Percentiles rank a stretch among this genome's conserved stretches.
phyloP scores from a whole-genome alignment of 305 asterid genomes.

The Withania somnifera region DNA sequence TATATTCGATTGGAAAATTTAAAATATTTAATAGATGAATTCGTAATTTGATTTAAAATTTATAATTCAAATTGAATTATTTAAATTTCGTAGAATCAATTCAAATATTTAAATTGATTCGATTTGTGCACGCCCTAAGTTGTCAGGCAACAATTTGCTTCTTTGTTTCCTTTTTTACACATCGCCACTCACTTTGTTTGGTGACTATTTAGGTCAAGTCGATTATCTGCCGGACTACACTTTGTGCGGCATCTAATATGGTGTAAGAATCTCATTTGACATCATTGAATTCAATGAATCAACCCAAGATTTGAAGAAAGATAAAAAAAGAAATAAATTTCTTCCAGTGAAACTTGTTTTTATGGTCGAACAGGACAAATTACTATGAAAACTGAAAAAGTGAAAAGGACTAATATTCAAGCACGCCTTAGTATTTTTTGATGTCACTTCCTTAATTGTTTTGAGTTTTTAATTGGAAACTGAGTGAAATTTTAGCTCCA shows the following conservation, averaged over 20 bases:
- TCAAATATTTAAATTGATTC: too few species aligned
- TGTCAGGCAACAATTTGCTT: background rate
- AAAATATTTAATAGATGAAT: too few species aligned
- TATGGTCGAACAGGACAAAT: too few species aligned
- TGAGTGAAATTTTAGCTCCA: background rate
- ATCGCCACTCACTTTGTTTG: background rate
- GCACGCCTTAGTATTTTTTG: background rate
- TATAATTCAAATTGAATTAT: too few species aligned
- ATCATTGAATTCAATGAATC: background rate
- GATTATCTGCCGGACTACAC: background rate
- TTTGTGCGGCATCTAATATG: background rate
- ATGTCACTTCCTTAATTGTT: background rate
- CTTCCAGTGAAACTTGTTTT: too few species aligned
- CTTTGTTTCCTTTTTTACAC: background rate
- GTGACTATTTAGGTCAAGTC: background rate
- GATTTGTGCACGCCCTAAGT: too few species aligned
- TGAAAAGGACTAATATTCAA: background rate
- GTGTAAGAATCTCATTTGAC: background rate
- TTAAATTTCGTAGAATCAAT: too few species aligned
- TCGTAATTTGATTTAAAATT: too few species aligned
- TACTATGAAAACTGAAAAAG: background rate
- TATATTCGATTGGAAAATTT: too few species aligned
- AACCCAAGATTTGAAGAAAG: background rate
- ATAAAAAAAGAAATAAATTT: background rate
- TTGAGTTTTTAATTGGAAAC: background rate